These are phyloP conservation scores for Pseudocercospora fijiensis DNA, from an alignment of 2,329 filamentous ascomycete species.

Conservation along the genomic window DNA sequence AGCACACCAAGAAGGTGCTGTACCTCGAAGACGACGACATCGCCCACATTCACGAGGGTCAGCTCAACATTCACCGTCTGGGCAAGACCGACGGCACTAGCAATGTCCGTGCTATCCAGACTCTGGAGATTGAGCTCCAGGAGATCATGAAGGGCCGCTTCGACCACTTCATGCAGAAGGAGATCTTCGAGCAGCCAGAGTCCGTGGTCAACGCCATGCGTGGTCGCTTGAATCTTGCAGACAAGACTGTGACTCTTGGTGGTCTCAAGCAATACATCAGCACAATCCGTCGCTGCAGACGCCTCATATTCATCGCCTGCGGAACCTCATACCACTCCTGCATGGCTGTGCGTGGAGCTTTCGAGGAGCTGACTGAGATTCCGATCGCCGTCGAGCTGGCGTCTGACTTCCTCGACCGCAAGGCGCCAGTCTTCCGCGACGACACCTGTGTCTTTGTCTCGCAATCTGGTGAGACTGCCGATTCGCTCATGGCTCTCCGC, in stretches of 20 bases:
- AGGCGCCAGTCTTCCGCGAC: constrained; percentile 97
- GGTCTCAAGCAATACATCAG: constrained; percentile 93
- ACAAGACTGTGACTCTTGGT: constrained; percentile 94
- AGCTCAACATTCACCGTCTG: constrained; percentile 96
- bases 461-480: constrained; percentile 96
- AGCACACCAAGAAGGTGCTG: constrained; percentile 99
- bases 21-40: constrained; percentile 99
- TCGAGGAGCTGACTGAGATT: constrained; percentile 97
- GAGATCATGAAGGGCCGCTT: constrained; percentile 99
- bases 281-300: constrained; percentile 92
- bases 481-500: constrained; percentile 92
- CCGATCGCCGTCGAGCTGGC: constrained; percentile 95
- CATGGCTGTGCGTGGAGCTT: constrained; percentile 97
- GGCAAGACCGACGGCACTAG: constrained; percentile 97
- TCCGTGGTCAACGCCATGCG: constrained; percentile 99
- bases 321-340: constrained; percentile 98
- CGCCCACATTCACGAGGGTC: constrained; percentile 98
- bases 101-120: constrained; percentile 97
- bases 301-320: constrained; percentile 98
- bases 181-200: constrained; percentile 99
- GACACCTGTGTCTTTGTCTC: constrained; percentile 99
- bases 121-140: constrained; percentile 96
- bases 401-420: constrained; percentile 94
- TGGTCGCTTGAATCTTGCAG: constrained; percentile 88
- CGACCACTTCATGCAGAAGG: constrained; percentile 99